These are phyloP conservation scores for Eucalyptus erythrocorys DNA, from an alignment of 345 rosid species.

Conservation along the genomic window DNA sequence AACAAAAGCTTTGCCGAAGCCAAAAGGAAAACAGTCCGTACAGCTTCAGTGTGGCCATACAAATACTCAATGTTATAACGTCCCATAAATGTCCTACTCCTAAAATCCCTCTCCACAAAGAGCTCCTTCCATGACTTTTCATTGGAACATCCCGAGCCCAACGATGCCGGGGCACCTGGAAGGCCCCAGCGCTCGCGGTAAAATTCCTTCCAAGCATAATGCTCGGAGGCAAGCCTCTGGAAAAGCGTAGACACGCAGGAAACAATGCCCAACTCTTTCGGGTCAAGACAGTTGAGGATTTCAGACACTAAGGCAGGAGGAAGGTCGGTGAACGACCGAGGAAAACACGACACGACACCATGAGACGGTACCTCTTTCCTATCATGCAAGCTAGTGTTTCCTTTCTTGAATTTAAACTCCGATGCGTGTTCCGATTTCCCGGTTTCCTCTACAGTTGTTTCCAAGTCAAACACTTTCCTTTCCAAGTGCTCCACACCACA, in stretches of 20 bases:
- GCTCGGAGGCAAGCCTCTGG: conserved; percentile 65
- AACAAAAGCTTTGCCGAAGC: conserved; percentile 79
- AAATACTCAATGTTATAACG: conserved; percentile 51
- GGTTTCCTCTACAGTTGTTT: neutral
- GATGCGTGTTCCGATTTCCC: conserved; percentile 8
- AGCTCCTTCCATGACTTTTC: conserved; percentile 78
- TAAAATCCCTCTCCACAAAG: conserved; percentile 86
- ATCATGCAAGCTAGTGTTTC: neutral
- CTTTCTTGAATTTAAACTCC: neutral
- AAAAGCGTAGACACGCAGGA: conserved; percentile 71
- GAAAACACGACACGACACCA: conserved; percentile 9
- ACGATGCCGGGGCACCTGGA: conserved; percentile 12
- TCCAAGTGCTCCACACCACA: neutral
- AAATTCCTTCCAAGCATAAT: conserved; percentile 80
- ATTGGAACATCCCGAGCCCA: conserved; percentile 17
- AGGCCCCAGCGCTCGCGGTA: conserved; percentile 89
- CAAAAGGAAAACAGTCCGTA: conserved; percentile 54
- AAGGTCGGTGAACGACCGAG: conserved; percentile 55
- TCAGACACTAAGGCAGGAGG: conserved; percentile 75
- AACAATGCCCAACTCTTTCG: conserved; percentile 79
- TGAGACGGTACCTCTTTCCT: conserved; percentile 11
- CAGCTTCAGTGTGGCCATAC: conserved; percentile 88
- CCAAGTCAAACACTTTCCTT: neutral
- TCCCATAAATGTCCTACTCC: conserved; percentile 70
- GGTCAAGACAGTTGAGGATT: conserved; percentile 65